Base-by-base conservation (phyloP, 805 yeast species). In the Starmerella potacharoeniae region DNA sequence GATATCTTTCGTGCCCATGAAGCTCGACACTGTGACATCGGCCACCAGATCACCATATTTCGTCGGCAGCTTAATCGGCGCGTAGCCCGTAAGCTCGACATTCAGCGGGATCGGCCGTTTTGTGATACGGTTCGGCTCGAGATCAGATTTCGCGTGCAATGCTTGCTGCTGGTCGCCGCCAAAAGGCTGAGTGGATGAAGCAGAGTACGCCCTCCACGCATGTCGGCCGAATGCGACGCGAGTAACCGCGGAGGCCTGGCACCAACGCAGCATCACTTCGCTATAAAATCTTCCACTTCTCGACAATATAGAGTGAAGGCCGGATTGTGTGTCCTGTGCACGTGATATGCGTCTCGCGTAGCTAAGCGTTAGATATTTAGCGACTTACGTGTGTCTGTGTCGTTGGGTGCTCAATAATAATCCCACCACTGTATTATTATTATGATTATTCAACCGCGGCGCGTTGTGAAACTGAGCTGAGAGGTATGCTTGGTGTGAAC, bases 1-100 rank as follows among this genome's bases (percentile, higher is more conserved):
- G 58, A 91, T 68, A 63, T 82, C 84, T 56, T 80, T 80, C 53
- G 79, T 76, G 56, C 83, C 85, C 68, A 78, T 84, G 9, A 91
- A 83, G 5, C 70, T 58, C 60, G 84, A 79, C 62, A 91, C 75
- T 47, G 80, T 80, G 44, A 91, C 66, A 58, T 80, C 84, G n/a
- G 95, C 95, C 22, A 84, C 89, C 56, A 81, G 73, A 66, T 86
- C 81, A 4, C 93, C 90, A 62, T 86, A 78, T 34, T 80, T 80
- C 34, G 77, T 72, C 42, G 81, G 78, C 56, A 83, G 80, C 65
- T 79, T 80, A 58, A 89, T 65, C 1, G 97, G 97, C 36, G 87
- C 86, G 66, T 82, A 83, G 68, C 86, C 81, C 61, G 85, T 81
- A 48, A 91, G 77, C 66, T 84, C 88, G 2, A 88, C 93, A 65